Evolutionary conservation across 495 filamentous ascomycete genomes (phyloP), one percentile per base, ranked within the genome.

Genomic region (Trichoderma parareesei): DNA sequence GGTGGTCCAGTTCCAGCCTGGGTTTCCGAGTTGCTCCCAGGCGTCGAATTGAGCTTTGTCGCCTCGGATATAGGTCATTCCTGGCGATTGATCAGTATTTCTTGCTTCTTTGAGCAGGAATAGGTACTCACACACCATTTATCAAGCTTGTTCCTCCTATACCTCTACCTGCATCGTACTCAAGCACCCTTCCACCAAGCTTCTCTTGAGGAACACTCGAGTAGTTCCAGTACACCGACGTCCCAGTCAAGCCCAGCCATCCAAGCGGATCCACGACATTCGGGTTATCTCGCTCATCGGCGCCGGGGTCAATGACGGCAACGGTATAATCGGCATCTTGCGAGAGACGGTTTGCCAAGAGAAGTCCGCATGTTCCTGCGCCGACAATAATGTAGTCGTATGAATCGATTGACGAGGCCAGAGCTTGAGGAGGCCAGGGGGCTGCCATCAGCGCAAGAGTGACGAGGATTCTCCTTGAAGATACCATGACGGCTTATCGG

Each of bases 1-100:
- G 8, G 67, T 63, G 0, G 84, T 73, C 82, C 83, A 85, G 42
- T 76, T 79, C 85, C 83, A 87, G n/a, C 82, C 81, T 20, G 74
- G 68, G 33, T 80, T 81, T 9, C 83, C 84, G 27, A 83, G 78
- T 14, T 73, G 72, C 61, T 80, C 80, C 85, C 85, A 87, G 44
- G 77, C 75, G 70, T 86, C 82, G 62, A 82, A 84, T 60, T 86
- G 81, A 11, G 78, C 70, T 60, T 76, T 79, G 44, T 80, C 83
- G 0, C 83, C 84, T 40, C 82, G 78, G 46, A 78, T 74, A 61
- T 84, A 82, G 11, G 79, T 76, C 78, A 82, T 80, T 33, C 81
- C 79, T 82, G 62, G 27, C 27, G 27, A 48, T 16, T 48, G 44
- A 14, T 48, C 44, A 48, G 44, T 48, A 48, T 18, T 27, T 63